Base-by-base conservation (phyloP, 345 rosid genomes). In the Cardamine resedifolia region DNA sequence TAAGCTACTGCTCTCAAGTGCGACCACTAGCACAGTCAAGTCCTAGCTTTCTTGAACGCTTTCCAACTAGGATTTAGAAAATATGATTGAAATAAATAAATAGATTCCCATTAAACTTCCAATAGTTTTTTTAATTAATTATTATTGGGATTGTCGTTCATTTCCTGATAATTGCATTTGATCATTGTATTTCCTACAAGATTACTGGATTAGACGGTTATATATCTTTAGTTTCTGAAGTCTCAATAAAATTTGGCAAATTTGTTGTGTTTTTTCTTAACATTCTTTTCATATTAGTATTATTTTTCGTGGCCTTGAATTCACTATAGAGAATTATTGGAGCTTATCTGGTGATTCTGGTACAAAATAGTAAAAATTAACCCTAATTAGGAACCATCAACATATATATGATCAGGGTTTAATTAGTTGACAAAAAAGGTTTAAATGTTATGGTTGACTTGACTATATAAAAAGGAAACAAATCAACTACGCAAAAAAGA, bases 1-100 rank as follows among this genome's bases (percentile, higher is more conserved):
- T 27, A 86, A 86, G 53, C 14, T 75, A 10, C 73, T 90, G 75
- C 92, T 95, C 38, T 66, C 77, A 2, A 80, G 68, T n/a, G 72
- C 78, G 3, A 74, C 65, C 38, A 31, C 68, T 4, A 66, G 27
- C 16, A 38, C 45, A 49, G 56, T 52, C 53, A 84, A 71, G 79
- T 79, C 82, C 10, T 81, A 78, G 72, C 71, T 75, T 43, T 31
- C 79, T 62, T 75, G 21, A 75, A 6, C 16, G 10, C 45, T 30
- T 9, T 53, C 49, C 39, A 24, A 38, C 9, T 69, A 68, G 74
- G 5, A 69, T 24, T 68, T 75, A 69, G 65, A 45, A 45, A 20
- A 20, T 6, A 75, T 68, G 64, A 43, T 75, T 41, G 44, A 68
- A 72, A 68, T 23, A 68, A 51, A 60, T 4, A 28, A 53, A 28